Base-by-base conservation (phyloP, 2,329 filamentous ascomycete genomes). In the Ramularia endophylla region DNA sequence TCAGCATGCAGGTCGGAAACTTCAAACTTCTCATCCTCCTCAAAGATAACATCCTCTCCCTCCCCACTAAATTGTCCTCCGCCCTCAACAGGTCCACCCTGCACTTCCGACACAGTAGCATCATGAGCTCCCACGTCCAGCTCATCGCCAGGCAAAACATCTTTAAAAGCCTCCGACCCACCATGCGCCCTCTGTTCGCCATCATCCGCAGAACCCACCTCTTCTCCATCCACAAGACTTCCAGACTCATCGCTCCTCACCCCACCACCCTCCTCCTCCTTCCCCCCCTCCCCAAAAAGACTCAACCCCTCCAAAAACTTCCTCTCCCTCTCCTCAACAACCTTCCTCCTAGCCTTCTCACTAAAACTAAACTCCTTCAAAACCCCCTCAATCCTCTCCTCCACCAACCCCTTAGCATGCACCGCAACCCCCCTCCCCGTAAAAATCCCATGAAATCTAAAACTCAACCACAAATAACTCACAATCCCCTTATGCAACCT, bases 391-490 rank as follows among this genome's bases (percentile, higher is more conserved):
- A 97, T 89, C 59, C 77, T 80, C 38, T 79, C 72, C 65, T 95
- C 89, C 2, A 89, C 81, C 36, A 94, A 61, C 5, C 67, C 64
- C 59, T 95, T 94, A 36, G 87, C 78, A 59, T 95, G 81, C 50
- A 85, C 83, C 0, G 87, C 88, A 31, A 95, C 71, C 1, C 71
- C 70, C 54, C 90, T 78, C 50, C 82, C 85, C 5, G 70, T 75
- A 62, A 95, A 94, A 37, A 94, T 74, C 36, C 86, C 85, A 3
- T 80, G 73, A 62, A 90, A 94, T 5, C 90, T 82, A 64, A 90
- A 97, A 54, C 85, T 90, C 12, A 98, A 72, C 92, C 92, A 98
- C 2, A 94, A 73, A 60, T 97, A 98, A 34, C 89, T 69, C 32
- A 90, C 87, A 27, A 98, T 69, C 19, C 79, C 73, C 55, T 86